Conservation (phyloP, 768 basidiomycete species). For the Lentinula guzmanii region DNA sequence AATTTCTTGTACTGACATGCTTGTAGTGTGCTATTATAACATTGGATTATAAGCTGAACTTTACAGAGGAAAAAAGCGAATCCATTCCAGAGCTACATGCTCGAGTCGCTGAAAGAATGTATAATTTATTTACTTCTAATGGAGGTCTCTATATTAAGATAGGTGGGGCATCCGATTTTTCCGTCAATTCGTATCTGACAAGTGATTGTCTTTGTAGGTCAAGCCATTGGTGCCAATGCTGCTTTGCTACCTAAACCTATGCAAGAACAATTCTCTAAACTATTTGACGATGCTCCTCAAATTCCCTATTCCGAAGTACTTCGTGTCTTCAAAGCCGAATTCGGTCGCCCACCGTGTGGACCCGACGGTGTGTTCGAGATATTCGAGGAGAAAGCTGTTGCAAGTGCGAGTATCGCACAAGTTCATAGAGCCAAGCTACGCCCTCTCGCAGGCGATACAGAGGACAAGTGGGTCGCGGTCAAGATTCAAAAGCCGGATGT, state of each 20-base stretch:
- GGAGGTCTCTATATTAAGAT: conserved; percentile 86
- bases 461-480: conserved; percentile 77
- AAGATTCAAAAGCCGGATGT: conserved; percentile 93
- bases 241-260: conserved; percentile 79
- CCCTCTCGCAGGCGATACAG: conserved; percentile 31
- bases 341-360: conserved; percentile 57
- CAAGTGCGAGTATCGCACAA: conserved; percentile 89
- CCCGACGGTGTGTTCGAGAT: conserved; percentile 72
- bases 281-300: conserved; percentile 88
- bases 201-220: conserved; percentile 33
- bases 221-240: conserved; percentile 81
- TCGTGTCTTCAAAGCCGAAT: conserved; percentile 62
- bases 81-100: conserved; percentile 78
- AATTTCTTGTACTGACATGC: not conserved
- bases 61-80: conserved; percentile 64
- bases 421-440: conserved; percentile 73
- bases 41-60: conserved; percentile 85
- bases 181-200: conserved; percentile 8
- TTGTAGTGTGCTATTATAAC: conserved; percentile 63
- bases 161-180: conserved; percentile 29
- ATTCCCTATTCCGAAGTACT: conserved; percentile 68
- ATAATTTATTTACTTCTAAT: conserved; percentile 72
- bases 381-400: conserved; percentile 73
- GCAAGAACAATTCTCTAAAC: conserved; percentile 71
- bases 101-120: conserved; percentile 75